Conservation (phyloP, 257 asterid genomes). For the Paraleonurus japonicus region DNA sequence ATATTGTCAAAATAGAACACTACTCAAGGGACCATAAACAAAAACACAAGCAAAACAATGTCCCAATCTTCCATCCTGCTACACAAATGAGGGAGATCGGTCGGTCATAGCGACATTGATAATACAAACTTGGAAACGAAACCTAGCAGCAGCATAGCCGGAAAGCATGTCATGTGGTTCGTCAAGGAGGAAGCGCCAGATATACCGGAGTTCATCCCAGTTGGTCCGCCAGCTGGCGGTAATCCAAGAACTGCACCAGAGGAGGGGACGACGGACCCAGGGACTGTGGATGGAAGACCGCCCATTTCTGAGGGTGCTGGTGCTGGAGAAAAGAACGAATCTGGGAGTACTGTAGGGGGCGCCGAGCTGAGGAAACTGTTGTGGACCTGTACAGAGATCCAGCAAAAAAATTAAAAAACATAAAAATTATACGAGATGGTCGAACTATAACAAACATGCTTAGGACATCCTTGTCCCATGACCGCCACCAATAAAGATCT, state of each 20-base stretch:
- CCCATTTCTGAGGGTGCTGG: slow-evolving; percentile 78
- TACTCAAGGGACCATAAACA: slow-evolving; percentile 20
- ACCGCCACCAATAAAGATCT: not conserved
- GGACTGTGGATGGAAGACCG: slow-evolving; percentile 53
- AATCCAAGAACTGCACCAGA: slow-evolving; percentile 49
- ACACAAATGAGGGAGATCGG: not conserved
- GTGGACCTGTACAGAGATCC: slow-evolving; percentile 51
- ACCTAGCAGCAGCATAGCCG: slow-evolving; percentile 35
- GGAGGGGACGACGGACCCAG: slow-evolving; percentile 57
- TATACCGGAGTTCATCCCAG: slow-evolving; percentile 49
- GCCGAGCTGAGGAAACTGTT: slow-evolving; percentile 67
- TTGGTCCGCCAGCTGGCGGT: slow-evolving; percentile 79
- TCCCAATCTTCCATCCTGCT: slow-evolving; percentile 19
- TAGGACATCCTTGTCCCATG: not conserved
- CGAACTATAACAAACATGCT: not conserved
- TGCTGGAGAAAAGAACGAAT: slow-evolving; percentile 64
- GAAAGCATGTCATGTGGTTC: slow-evolving; percentile 40
- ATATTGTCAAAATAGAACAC: slow-evolving; percentile 35
- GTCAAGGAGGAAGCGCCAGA: slow-evolving; percentile 47
- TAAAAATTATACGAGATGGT: not conserved
- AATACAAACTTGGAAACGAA: slow-evolving; percentile 29
- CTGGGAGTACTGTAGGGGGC: slow-evolving; percentile 71
- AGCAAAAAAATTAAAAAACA: not conserved
- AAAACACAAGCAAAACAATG: slow-evolving; percentile 30
- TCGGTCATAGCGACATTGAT: slow-evolving; percentile 16